phyloP scores from a whole-genome alignment of 148 eudicot species.

The Simmondsia chinensis region DNA sequence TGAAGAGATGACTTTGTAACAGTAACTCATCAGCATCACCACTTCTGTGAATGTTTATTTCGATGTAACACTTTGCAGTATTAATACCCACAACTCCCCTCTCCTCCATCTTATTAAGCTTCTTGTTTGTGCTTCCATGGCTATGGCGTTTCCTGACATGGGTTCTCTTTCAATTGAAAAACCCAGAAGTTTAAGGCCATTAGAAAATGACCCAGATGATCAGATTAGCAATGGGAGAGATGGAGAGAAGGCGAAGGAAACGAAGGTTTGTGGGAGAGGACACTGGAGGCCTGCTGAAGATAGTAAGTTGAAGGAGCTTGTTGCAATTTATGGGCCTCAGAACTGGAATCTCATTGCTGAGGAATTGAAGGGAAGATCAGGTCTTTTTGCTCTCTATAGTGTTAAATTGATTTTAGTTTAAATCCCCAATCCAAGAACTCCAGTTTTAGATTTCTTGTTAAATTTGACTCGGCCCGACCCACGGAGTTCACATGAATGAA shows the following conservation, averaged over 20 bases:
- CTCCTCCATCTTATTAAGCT: not conserved
- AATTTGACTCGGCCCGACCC: too few species aligned
- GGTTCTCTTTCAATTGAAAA: conserved; percentile 15
- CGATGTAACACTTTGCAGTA: too few species aligned
- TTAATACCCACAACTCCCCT: too few species aligned
- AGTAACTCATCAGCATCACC: too few species aligned
- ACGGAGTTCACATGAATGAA: too few species aligned
- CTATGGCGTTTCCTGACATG: conserved; percentile 19
- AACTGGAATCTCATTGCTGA: conserved; percentile 89
- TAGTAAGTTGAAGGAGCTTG: conserved; percentile 63
- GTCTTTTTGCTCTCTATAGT: conserved; percentile 15
- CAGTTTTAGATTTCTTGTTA: too few species aligned
- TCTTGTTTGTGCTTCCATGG: not conserved
- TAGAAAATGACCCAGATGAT: too few species aligned
- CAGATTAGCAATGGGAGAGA: too few species aligned
- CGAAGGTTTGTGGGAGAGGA: conserved; percentile 65
- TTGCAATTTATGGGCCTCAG: conserved; percentile 71
- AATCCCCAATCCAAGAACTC: too few species aligned
- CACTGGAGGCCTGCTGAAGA: conserved; percentile 92
- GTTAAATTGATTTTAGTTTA: not conserved
- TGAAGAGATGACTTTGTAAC: conserved; percentile 19
- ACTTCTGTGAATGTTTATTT: too few species aligned
- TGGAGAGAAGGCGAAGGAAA: conserved; percentile 9
- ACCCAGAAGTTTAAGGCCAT: conserved; percentile 5
- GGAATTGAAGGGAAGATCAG: conserved; percentile 76